Evolutionary conservation across 345 rosid species (phyloP).

Genomic region (Cochlearia excelsa): DNA sequence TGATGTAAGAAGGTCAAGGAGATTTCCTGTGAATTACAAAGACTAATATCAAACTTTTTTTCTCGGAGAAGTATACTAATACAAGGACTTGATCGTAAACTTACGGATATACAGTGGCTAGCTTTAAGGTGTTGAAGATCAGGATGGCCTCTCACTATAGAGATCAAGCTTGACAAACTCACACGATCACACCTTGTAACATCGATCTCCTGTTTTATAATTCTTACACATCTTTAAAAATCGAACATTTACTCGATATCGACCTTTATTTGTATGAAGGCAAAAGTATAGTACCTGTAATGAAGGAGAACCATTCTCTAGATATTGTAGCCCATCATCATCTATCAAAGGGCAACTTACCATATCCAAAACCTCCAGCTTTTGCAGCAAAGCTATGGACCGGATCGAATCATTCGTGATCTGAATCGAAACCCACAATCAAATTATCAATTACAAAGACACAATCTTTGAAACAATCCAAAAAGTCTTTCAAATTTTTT

Average conservation of each 20-base stretch:
- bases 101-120: constrained; percentile 65
- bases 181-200: constrained; percentile 73
- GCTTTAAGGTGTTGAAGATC: constrained; percentile 56
- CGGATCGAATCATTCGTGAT: constrained; percentile 66
- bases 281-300: constrained; percentile 48
- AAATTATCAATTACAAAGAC: background rate
- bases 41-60: background rate
- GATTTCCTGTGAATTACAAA: constrained; percentile 49
- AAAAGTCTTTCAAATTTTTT: background rate
- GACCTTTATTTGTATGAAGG: background rate
- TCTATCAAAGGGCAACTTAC: constrained; percentile 59
- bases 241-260: background rate
- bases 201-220: constrained; percentile 52
- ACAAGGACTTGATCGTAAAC: constrained; percentile 19
- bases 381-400: constrained; percentile 56
- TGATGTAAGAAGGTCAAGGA: constrained; percentile 39
- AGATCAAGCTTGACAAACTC: constrained; percentile 50
- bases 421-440: constrained; percentile 40
- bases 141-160: constrained; percentile 56
- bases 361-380: constrained; percentile 62
- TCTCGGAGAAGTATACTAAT: background rate
- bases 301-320: constrained; percentile 61
- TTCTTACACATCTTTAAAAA: background rate
- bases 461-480: constrained; percentile 15
- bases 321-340: constrained; percentile 59